A percentile compares a stretch with the other conserved stretches of the same genome.
Evolutionary conservation across 2,329 filamentous ascomycete species (phyloP).

Genomic region (Apiospora rasikravindrae): DNA sequence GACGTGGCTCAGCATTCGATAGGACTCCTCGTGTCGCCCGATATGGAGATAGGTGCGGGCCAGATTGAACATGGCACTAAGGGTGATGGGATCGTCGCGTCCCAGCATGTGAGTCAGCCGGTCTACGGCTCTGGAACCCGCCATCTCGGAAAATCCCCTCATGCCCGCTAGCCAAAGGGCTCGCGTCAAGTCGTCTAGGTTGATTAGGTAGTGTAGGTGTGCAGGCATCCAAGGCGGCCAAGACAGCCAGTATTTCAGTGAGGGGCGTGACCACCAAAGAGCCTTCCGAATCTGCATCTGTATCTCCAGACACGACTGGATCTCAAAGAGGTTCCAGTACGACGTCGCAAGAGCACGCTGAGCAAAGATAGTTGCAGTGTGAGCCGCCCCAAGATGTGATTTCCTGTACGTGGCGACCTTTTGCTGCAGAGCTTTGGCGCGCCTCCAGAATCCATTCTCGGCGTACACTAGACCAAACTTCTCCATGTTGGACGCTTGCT

Average conservation of each 20-base stretch:
- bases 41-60: conserved; percentile 33
- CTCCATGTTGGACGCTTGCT: conserved; percentile 29
- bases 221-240: conserved; percentile 30
- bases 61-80: conserved; percentile 38
- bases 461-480: conserved; percentile 35
- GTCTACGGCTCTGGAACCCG: conserved; percentile 20
- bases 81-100: conserved; percentile 32
- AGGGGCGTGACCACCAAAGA: not conserved
- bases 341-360: not conserved
- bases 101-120: conserved; percentile 26
- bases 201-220: conserved; percentile 26
- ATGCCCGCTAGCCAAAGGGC: conserved; percentile 28
- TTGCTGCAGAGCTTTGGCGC: conserved; percentile 29
- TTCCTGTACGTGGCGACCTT: not conserved
- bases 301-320: not conserved
- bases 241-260: not conserved
- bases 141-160: conserved; percentile 22
- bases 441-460: conserved; percentile 35
- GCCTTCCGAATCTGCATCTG: not conserved
- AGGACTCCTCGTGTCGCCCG: conserved; percentile 28
- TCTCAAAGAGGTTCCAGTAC: not conserved
- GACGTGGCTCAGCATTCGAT: conserved; percentile 27
- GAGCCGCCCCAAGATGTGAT: not conserved
- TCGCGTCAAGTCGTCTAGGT: conserved; percentile 25
- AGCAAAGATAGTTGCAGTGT: not conserved